Evolutionary conservation across 768 basidiomycete species (phyloP), one percentile per base, ranked within the genome.

Genomic region (Pleurotus giganteus): DNA sequence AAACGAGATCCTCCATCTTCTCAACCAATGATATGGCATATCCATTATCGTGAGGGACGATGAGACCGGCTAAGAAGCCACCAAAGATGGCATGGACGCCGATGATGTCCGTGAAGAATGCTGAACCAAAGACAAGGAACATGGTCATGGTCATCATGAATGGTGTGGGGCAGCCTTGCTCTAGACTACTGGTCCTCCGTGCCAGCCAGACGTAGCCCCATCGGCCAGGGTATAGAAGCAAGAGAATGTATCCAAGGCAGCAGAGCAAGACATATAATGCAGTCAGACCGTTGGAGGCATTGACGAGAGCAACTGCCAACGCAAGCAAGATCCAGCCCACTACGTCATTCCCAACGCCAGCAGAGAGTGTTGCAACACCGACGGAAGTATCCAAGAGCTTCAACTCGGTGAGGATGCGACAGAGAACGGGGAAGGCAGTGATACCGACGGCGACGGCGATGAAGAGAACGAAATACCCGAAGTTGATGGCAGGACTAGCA

Each of bases 281-380:
- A 0, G 84, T 86, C 12, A 91, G 71, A 0, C 90, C 91, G 0
- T 72, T 75, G 0, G 80, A 76, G 0, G 93, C 86, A 65, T 92
- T 93, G 58, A 91, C 88, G 42, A 96, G 79, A 0, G 92, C 91
- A 17, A 95, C 88, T 0, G 87, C 83, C 32, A 94, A 72, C 2
- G 93, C 92, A 13, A 96, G 79, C 5, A 96, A 74, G 54, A 91
- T 75, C 92, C 91, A 93, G 12, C 89, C 91, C n/a, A 86, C 71
- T n/a, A 81, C 77, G 65, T 83, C 87, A 62, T 89, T 89, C 1
- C 86, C 86, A 2, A 94, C 85, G 41, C 93, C 94, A 0, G 93
- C 91, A 1, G 91, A 84, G 5, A 96, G 80, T 0, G 84, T 83
- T 32, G 93, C 83, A 0, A 89, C 78, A 1, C 94, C 94, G n/a